A percentile compares a stretch with the other conserved stretches of the same genome.
phyloP scores from a whole-genome alignment of 2,329 filamentous ascomycete species.

The Elsinoe necatrix region DNA sequence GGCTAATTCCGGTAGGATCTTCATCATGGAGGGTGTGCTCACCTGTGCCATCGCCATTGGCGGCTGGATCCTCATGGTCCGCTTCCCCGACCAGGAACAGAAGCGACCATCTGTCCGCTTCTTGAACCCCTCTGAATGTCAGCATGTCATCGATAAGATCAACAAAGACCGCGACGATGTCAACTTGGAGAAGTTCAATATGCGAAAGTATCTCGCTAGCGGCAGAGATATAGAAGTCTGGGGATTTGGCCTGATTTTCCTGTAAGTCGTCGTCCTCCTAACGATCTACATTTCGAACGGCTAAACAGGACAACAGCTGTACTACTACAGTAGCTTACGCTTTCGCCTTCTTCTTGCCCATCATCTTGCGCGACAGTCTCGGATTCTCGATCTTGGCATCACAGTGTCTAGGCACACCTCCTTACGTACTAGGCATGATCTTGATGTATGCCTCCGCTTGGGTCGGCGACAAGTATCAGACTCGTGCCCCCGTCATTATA shows the following conservation, averaged over 20 bases:
- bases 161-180: slow-evolving; percentile 48
- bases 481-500: slow-evolving; percentile 58
- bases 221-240: slow-evolving; percentile 46
- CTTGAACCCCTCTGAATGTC: slow-evolving; percentile 39
- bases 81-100: slow-evolving; percentile 39
- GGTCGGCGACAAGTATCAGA: slow-evolving; percentile 56
- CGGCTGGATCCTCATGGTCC: slow-evolving; percentile 37
- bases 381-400: slow-evolving; percentile 55
- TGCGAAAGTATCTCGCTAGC: slow-evolving; percentile 31
- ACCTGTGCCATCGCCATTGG: slow-evolving; percentile 34
- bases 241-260: slow-evolving; percentile 46
- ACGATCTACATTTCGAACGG: neutral
- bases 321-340: slow-evolving; percentile 49
- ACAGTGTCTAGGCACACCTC: slow-evolving; percentile 64
- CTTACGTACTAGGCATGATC: slow-evolving; percentile 57
- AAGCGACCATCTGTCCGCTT: slow-evolving; percentile 42
- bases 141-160: slow-evolving; percentile 44
- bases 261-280: neutral
- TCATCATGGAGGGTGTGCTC: slow-evolving; percentile 34
- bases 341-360: slow-evolving; percentile 69
- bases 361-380: slow-evolving; percentile 58
- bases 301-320: slow-evolving; percentile 33
- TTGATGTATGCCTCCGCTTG: slow-evolving; percentile 54
- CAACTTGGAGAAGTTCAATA: slow-evolving; percentile 39
- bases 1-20: slow-evolving; percentile 38